Conservation (phyloP, 257 asterid genomes). For the Solanum verrucosum region DNA sequence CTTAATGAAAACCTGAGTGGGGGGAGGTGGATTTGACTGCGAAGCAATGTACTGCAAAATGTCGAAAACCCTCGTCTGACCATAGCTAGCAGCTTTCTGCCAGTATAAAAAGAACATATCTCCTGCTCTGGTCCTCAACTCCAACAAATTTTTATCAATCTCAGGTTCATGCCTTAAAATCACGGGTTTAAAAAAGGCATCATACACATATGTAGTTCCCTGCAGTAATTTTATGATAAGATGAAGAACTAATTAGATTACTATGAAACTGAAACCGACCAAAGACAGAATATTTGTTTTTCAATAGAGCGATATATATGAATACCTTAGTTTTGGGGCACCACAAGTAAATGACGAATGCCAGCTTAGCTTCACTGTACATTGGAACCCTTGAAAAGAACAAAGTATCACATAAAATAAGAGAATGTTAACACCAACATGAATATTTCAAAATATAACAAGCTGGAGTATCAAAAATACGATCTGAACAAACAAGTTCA, state of each 20-base stretch:
- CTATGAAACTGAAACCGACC: background rate
- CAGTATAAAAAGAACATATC: conserved; percentile 56
- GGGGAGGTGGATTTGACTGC: conserved; percentile 52
- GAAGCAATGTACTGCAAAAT: conserved; percentile 78
- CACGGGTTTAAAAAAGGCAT: conserved; percentile 82
- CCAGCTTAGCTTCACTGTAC: conserved; percentile 97
- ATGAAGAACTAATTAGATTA: conserved; percentile 3
- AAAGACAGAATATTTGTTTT: background rate
- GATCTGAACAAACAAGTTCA: background rate
- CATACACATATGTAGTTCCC: conserved; percentile 92
- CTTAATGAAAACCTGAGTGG: conserved; percentile 50
- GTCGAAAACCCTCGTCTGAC: conserved; percentile 77
- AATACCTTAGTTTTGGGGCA: conserved; percentile 86
- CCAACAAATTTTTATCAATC: conserved; percentile 76
- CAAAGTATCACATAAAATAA: background rate
- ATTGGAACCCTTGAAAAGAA: conserved; percentile 71
- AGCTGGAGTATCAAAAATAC: background rate
- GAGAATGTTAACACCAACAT: background rate
- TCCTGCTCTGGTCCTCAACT: conserved; percentile 73
- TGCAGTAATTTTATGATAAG: conserved; percentile 22
- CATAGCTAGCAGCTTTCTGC: conserved; percentile 54
- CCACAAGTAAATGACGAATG: conserved; percentile 90
- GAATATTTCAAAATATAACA: background rate
- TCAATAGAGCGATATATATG: background rate
- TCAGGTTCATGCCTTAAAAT: conserved; percentile 80